These are phyloP conservation scores for Candida nonsorbophila DNA, from an alignment of 805 yeast species.

Conservation along the genomic window DNA sequence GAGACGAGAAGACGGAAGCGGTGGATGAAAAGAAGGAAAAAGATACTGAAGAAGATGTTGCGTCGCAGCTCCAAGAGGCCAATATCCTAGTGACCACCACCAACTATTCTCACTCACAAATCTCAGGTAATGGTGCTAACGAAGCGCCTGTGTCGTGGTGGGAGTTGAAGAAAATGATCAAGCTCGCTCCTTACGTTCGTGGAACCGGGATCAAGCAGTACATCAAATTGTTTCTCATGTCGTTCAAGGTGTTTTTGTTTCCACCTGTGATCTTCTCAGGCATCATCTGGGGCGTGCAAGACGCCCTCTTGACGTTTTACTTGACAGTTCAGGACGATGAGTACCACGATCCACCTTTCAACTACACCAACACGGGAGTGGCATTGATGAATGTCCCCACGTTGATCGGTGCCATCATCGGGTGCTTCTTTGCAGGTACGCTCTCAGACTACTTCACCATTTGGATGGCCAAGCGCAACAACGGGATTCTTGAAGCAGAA, in stretches of 20 bases:
- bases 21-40: conserved; percentile 1
- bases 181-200: conserved; percentile 27
- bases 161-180: conserved; percentile 26
- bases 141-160: conserved; percentile 21
- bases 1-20: conserved; percentile 1
- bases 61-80: neutral
- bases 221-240: conserved; percentile 24
- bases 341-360: conserved; percentile 30
- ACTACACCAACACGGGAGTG: conserved; percentile 27
- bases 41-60: conserved; percentile 3
- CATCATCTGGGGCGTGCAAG: conserved; percentile 35
- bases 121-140: conserved; percentile 18
- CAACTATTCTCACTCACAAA: conserved; percentile 41
- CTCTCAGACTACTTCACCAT: conserved; percentile 27
- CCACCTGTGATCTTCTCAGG: conserved; percentile 35
- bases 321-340: conserved; percentile 34
- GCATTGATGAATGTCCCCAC: conserved; percentile 37
- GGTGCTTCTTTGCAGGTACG: conserved; percentile 32
- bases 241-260: conserved; percentile 28
- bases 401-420: conserved; percentile 34
- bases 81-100: conserved; percentile 2
- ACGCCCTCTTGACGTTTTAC: conserved; percentile 33
- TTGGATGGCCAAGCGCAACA: conserved; percentile 32
- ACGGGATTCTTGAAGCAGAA: conserved; percentile 34
- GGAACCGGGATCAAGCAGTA: conserved; percentile 41